Evolutionary conservation across 2,329 filamentous ascomycete species (phyloP), one percentile per base, ranked within the genome.

Genomic region (Macrophomina pseudophaseolina): DNA sequence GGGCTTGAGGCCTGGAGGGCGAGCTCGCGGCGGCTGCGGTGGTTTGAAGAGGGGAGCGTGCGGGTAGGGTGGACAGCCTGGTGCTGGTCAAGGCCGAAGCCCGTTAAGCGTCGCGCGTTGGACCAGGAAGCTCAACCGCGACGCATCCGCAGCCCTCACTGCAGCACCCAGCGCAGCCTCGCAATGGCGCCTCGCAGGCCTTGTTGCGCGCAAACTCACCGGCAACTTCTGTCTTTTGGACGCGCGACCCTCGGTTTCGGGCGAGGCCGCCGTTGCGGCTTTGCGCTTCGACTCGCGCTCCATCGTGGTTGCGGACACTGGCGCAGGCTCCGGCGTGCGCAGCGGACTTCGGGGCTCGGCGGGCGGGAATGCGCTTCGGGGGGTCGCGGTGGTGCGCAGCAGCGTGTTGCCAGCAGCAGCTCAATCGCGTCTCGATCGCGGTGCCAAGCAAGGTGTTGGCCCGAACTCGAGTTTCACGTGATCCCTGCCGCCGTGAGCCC

Each of bases 171-270:
- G 64, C 58, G 48, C 65, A 42, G 23, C 62, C n/a, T 64, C 62
- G 38, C 49, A 51, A 59, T 32, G 58, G n/a, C 56, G 30, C 49
- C 38, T 23, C 48, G 49, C 48, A 32, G 16, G 12, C 32, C 53
- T 12, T 33, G 44, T 48, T 30, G 58, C 35, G 46, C 56, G 52
- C 56, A 67, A 58, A 87, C 86, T 80, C 82, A 88, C 86, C 80
- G 85, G 81, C 68, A 85, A 72, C 79, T 86, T 87, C 77, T 84
- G 82, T 75, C 85, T 84, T 82, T 88, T 89, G 69, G 83, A 79
- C 73, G 84, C 82, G 74, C 84, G 85, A 71, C 82, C 80, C 69
- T 84, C 84, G 71, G 76, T 74, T 64, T 86, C 85, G 64, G 83
- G 80, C 71, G 80, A 81, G 70, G 79, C 80, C 69, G 79, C 78